These are phyloP conservation scores for Aureobasidium sp. DNA, from an alignment of 2,329 filamentous ascomycete genomes.

Conservation along the genomic window DNA sequence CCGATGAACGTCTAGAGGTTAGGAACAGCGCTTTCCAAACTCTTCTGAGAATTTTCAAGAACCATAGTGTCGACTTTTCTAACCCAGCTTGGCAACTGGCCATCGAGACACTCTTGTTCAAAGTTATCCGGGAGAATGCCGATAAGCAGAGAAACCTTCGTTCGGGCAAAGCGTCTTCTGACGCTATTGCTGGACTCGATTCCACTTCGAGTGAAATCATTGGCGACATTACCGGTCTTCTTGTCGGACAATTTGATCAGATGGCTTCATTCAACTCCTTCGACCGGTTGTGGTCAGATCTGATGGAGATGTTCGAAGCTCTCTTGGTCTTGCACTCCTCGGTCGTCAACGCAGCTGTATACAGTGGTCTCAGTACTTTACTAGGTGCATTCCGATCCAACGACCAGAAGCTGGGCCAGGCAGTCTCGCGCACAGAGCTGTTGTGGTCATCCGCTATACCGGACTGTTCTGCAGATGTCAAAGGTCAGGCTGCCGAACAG, in stretches of 20 bases:
- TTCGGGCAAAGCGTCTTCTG: constrained; percentile 18
- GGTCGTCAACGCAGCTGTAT: constrained; percentile 37
- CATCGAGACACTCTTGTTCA: constrained; percentile 72
- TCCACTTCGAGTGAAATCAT: constrained; percentile 70
- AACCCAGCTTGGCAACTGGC: constrained; percentile 78
- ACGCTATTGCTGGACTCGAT: constrained; percentile 25
- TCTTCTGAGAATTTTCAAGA: constrained; percentile 82
- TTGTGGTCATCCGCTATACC: constrained; percentile 29
- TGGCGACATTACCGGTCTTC: constrained; percentile 63
- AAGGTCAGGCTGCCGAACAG: constrained; percentile 51
- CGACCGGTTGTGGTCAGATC: constrained; percentile 64
- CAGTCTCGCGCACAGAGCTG: constrained; percentile 24
- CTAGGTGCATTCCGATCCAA: constrained; percentile 27
- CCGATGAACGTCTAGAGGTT: constrained; percentile 65
- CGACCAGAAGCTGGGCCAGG: constrained; percentile 22
- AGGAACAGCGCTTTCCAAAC: constrained; percentile 88
- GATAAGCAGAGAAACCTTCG: constrained; percentile 1
- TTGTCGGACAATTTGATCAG: constrained; percentile 69
- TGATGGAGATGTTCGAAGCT: constrained; percentile 61
- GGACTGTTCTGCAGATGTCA: constrained; percentile 16
- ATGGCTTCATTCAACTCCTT: constrained; percentile 62
- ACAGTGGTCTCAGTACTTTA: constrained; percentile 33
- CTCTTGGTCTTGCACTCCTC: constrained; percentile 37
- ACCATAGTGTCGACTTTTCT: constrained; percentile 73
- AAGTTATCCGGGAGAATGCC: constrained; percentile 48